Percentiles rank a stretch among this genome's conserved stretches.
Evolutionary conservation across 2,329 filamentous ascomycete species (phyloP).

Genomic region (Rosellinia necatrix): DNA sequence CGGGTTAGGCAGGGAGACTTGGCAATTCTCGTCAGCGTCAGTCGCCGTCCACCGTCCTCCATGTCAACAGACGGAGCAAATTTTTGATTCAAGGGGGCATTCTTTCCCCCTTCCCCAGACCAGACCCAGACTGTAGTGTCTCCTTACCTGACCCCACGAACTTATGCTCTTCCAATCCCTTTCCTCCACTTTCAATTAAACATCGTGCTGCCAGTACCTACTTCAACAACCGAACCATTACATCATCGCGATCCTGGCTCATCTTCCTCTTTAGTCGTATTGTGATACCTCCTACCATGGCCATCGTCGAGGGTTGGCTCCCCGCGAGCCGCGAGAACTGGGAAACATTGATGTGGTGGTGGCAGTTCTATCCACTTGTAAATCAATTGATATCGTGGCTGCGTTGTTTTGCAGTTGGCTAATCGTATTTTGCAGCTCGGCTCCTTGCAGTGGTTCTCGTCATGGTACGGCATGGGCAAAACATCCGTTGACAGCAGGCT

Average conservation of each 20-base stretch:
- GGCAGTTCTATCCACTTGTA: constrained; percentile 61
- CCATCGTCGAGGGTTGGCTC: constrained; percentile 58
- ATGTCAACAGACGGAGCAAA: not conserved
- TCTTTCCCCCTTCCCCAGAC: too few species aligned
- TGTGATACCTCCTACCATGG: constrained; percentile 37
- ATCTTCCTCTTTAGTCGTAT: not conserved
- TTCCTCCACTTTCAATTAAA: not conserved
- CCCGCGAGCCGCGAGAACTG: constrained; percentile 64
- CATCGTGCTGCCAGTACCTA: too few species aligned
- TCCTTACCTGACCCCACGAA: not conserved
- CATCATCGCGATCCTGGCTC: not conserved
- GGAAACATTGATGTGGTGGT: constrained; percentile 55
- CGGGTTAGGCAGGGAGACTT: not conserved
- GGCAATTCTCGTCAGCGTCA: constrained; percentile 3
- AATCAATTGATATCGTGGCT: constrained; percentile 29
- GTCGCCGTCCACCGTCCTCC: too few species aligned
- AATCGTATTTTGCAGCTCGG: constrained; percentile 60
- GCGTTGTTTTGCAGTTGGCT: too few species aligned
- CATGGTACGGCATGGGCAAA: constrained; percentile 91
- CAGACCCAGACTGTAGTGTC: too few species aligned
- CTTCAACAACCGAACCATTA: not conserved
- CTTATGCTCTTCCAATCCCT: not conserved
- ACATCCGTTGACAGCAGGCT: constrained; percentile 74
- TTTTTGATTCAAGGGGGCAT: too few species aligned
- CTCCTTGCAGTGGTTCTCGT: constrained; percentile 73